phyloP scores from a whole-genome alignment of 2,329 filamentous ascomycete species.

The Gremmenia infestans region DNA sequence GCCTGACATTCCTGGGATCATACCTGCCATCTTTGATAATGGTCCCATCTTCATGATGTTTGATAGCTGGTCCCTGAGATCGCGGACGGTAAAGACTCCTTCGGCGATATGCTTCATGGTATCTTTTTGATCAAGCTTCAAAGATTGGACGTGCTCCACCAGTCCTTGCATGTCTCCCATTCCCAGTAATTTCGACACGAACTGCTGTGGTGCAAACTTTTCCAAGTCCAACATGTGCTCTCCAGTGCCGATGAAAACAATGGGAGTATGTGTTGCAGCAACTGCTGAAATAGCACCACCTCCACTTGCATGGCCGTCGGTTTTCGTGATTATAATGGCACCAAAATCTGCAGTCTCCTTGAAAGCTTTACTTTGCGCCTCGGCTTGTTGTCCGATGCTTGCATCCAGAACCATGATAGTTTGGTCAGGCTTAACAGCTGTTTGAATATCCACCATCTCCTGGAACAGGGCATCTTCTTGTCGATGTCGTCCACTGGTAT shows the following conservation, averaged over 20 bases:
- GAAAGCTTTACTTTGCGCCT: slow-evolving; percentile 92
- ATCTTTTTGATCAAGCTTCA: slow-evolving; percentile 96
- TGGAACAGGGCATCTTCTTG: slow-evolving; percentile 94
- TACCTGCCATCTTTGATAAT: slow-evolving; percentile 92
- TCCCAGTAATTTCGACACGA: slow-evolving; percentile 87
- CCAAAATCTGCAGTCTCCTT: slow-evolving; percentile 96
- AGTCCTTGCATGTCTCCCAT: slow-evolving; percentile 97
- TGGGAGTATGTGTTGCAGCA: slow-evolving; percentile 91
- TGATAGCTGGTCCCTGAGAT: slow-evolving; percentile 88
- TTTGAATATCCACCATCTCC: slow-evolving; percentile 96
- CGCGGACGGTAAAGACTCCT: slow-evolving; percentile 91
- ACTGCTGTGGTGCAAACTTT: slow-evolving; percentile 85
- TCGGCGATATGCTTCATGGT: slow-evolving; percentile 99
- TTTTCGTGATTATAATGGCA: slow-evolving; percentile 98
- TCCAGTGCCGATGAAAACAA: slow-evolving; percentile 96
- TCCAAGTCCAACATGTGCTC: slow-evolving; percentile 97
- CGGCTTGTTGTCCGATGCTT: slow-evolving; percentile 92
- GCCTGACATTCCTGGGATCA: slow-evolving; percentile 92
- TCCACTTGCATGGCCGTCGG: slow-evolving; percentile 89
- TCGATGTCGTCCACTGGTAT: slow-evolving; percentile 90
- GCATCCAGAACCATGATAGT: slow-evolving; percentile 98
- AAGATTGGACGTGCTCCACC: slow-evolving; percentile 91
- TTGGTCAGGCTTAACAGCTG: slow-evolving; percentile 84
- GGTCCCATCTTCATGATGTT: slow-evolving; percentile 99
- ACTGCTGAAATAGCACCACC: slow-evolving; percentile 97